phyloP scores from a whole-genome alignment of 192 early-diverging fungal species.

The Phlyctochytrium arcticum region DNA sequence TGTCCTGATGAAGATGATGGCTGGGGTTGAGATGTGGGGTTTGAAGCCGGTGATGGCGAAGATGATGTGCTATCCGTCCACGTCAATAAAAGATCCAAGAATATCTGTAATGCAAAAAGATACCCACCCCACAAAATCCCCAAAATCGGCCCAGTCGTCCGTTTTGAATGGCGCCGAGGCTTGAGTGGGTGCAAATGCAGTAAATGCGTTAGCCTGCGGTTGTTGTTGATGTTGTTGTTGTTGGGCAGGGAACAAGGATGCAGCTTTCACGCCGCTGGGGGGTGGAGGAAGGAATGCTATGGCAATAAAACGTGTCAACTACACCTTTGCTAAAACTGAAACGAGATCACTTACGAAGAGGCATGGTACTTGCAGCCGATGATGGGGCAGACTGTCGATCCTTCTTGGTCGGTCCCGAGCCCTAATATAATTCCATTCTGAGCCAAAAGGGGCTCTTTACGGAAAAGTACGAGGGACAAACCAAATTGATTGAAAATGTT shows the following conservation, averaged over 20 bases:
- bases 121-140: conserved; percentile 35
- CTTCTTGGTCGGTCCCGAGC: not conserved
- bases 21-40: too few species aligned
- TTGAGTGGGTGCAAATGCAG: too few species aligned
- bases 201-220: not conserved
- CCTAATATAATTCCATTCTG: too few species aligned
- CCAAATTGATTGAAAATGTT: conserved; percentile 72
- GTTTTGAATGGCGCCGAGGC: not conserved
- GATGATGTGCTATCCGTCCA: too few species aligned
- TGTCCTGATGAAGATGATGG: too few species aligned
- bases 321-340: not conserved
- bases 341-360: not conserved
- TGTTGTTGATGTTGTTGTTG: not conserved
- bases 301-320: not conserved
- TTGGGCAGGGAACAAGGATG: not conserved
- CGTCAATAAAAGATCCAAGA: too few species aligned
- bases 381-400: not conserved
- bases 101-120: too few species aligned
- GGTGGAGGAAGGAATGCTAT: conserved; percentile 14
- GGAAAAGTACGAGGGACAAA: conserved; percentile 38
- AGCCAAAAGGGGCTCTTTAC: too few species aligned
- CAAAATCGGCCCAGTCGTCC: conserved; percentile 36
- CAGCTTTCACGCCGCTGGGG: not conserved
- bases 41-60: too few species aligned
- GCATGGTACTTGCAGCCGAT: too few species aligned